Evolutionary conservation across 805 yeast genomes (phyloP).

Genomic region (Scheffersomyces stipitis): DNA sequence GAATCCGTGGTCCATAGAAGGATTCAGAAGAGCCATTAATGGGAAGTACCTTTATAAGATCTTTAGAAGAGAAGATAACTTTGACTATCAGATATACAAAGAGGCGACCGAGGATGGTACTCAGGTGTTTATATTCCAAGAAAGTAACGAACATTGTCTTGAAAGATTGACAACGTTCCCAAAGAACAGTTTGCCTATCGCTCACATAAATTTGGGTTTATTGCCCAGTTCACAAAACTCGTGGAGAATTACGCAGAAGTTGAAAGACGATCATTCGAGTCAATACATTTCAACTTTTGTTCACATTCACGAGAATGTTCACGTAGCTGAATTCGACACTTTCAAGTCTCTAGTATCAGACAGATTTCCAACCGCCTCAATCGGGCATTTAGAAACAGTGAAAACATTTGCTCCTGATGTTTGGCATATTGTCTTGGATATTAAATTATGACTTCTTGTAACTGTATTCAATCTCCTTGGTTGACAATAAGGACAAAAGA

Average conservation of each 20-base stretch:
- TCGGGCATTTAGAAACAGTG: slow-evolving; percentile 56
- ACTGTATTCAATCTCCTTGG: too few species aligned
- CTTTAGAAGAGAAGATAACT: slow-evolving; percentile 23
- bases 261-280: slow-evolving; percentile 12
- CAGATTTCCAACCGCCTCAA: slow-evolving; percentile 1
- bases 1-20: slow-evolving; percentile 82
- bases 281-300: slow-evolving; percentile 16
- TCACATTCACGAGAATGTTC: slow-evolving; percentile 80
- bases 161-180: slow-evolving; percentile 32
- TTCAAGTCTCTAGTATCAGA: slow-evolving; percentile 22
- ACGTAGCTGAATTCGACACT: slow-evolving; percentile 35
- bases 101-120: slow-evolving; percentile 15
- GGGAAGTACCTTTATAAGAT: slow-evolving; percentile 46
- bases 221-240: slow-evolving; percentile 68
- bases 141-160: slow-evolving; percentile 56
- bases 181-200: slow-evolving; percentile 21
- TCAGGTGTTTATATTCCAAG: slow-evolving; percentile 55
- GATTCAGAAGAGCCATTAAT: slow-evolving; percentile 56
- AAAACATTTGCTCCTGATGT: slow-evolving; percentile 88
- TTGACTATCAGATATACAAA: slow-evolving; percentile 18
- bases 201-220: slow-evolving; percentile 76
- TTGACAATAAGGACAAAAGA: too few species aligned
- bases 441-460: too few species aligned
- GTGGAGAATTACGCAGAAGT: slow-evolving; percentile 50
- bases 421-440: slow-evolving; percentile 64